Evolutionary conservation across 768 basidiomycete genomes (phyloP).

Genomic region (Agrocybe pediades): DNA sequence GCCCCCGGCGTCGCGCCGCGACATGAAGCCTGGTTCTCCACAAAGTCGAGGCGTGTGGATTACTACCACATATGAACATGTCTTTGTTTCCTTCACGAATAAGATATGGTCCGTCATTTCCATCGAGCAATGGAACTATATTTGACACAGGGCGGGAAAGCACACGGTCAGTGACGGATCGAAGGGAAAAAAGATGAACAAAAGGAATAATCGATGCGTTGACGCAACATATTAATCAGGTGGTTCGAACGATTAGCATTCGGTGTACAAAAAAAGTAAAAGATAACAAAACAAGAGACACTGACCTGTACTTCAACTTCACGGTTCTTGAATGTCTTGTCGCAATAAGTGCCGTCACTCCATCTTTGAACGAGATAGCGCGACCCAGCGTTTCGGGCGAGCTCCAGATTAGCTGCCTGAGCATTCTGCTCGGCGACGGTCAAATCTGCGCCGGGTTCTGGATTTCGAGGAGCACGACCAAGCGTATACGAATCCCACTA

Average conservation of each 20-base stretch:
- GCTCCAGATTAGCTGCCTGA: slow-evolving; percentile 71
- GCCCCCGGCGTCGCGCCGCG: slow-evolving; percentile 62
- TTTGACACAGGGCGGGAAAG: slow-evolving; percentile 17
- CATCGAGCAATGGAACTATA: slow-evolving; percentile 94
- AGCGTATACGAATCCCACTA: slow-evolving; percentile 82
- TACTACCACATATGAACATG: slow-evolving; percentile 92
- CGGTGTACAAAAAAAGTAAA: slow-evolving; percentile 7
- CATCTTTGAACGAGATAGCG: slow-evolving; percentile 92
- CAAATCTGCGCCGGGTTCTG: slow-evolving; percentile 64
- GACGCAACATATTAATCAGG: slow-evolving; percentile 16
- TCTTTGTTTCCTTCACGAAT: slow-evolving; percentile 91
- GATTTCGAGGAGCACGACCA: slow-evolving; percentile 64
- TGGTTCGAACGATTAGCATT: slow-evolving; percentile 12
- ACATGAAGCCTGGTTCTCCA: slow-evolving; percentile 89
- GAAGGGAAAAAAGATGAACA: slow-evolving; percentile 13
- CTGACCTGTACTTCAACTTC: slow-evolving; percentile 94
- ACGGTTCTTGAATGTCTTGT: slow-evolving; percentile 85
- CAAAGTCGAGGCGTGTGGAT: slow-evolving; percentile 95
- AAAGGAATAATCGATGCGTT: slow-evolving; percentile 14
- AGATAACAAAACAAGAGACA: slow-evolving; percentile 19
- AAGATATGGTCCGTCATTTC: slow-evolving; percentile 88
- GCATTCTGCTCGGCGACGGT: slow-evolving; percentile 66
- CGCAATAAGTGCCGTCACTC: slow-evolving; percentile 90
- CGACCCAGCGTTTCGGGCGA: slow-evolving; percentile 75
- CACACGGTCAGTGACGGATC: slow-evolving; percentile 17